A percentile compares a stretch with the other conserved stretches of the same genome.
These are phyloP conservation scores for Debaryomycetaceae sp. DNA, from an alignment of 1,139 yeast species.

Conservation along the genomic window DNA sequence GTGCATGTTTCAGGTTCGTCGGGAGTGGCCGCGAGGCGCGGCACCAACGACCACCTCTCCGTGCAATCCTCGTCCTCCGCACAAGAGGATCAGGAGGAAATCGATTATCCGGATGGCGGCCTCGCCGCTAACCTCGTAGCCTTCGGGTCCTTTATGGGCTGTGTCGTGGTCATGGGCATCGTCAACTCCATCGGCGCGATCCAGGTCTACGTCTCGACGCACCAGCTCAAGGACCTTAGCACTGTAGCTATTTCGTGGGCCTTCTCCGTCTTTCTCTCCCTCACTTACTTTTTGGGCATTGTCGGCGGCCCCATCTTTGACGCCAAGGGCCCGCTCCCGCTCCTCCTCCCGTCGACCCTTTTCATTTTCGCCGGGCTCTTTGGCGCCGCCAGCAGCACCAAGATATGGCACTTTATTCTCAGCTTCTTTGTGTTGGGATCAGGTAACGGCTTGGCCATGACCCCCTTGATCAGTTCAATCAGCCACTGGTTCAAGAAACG, in stretches of 20 bases:
- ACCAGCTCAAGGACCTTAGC: constrained; percentile 15
- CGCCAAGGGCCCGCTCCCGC: constrained; percentile 18
- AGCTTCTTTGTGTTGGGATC: constrained; percentile 23
- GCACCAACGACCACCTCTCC: not conserved
- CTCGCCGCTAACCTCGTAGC: constrained; percentile 21
- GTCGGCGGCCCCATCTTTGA: constrained; percentile 29
- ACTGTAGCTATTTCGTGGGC: constrained; percentile 22
- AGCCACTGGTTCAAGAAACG: constrained; percentile 28
- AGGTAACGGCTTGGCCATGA: constrained; percentile 24
- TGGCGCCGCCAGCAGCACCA: constrained; percentile 20
- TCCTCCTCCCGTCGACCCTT: constrained; percentile 15
- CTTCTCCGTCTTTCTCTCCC: constrained; percentile 23
- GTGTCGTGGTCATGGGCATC: constrained; percentile 20
- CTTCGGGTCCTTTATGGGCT: constrained; percentile 23
- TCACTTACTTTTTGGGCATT: constrained; percentile 21
- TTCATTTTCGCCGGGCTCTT: constrained; percentile 22
- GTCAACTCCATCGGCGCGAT: constrained; percentile 27
- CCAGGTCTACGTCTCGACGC: constrained; percentile 22
- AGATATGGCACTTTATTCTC: constrained; percentile 24
- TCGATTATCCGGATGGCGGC: constrained; percentile 18
- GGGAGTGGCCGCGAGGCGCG: too few species aligned
- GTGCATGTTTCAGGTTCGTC: too few species aligned
- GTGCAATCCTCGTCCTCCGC: too few species aligned
- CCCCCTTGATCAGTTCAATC: constrained; percentile 27
- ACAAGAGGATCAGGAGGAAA: not conserved